Percentiles rank a stretch among this genome's conserved stretches.
Conservation (phyloP, 352 stramenopile species). For the Lagenidium giganteum region DNA sequence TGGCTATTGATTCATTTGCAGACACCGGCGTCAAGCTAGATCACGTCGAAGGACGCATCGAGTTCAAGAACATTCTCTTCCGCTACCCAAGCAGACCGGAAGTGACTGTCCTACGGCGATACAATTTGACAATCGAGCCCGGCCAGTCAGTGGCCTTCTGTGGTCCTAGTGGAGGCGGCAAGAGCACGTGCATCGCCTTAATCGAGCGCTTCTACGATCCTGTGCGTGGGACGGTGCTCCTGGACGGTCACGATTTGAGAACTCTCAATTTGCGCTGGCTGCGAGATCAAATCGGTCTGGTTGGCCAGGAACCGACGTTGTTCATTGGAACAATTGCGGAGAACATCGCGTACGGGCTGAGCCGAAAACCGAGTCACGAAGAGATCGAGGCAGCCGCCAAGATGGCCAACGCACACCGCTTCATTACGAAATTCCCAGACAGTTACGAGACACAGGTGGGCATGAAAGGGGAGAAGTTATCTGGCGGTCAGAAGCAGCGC, state of each 20-base stretch:
- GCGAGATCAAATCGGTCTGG: constrained; percentile 41
- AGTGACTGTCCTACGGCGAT: no score
- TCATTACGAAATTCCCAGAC: constrained; percentile 87
- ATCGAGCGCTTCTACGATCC: constrained; percentile 62
- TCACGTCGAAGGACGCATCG: no score
- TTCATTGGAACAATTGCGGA: constrained; percentile 44
- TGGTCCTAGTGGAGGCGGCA: constrained; percentile 30
- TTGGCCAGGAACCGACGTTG: constrained; percentile 29
- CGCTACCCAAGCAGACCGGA: no score
- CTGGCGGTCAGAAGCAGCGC: constrained; percentile 46
- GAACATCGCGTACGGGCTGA: constrained; percentile 45
- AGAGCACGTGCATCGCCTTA: constrained; percentile 47
- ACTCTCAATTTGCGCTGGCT: constrained; percentile 49
- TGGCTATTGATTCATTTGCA: no score
- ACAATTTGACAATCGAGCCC: no score
- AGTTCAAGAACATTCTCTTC: no score
- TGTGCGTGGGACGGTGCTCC: constrained; percentile 30
- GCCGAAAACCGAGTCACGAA: constrained; percentile 23
- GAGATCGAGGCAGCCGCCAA: constrained; percentile 80
- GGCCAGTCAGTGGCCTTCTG: no score
- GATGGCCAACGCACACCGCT: constrained; percentile 89
- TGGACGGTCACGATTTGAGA: constrained; percentile 70
- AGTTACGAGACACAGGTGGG: constrained; percentile 90
- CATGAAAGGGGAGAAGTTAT: constrained; percentile 82
- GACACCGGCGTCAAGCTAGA: no score